These are phyloP conservation scores for Mycena metata DNA, from an alignment of 768 basidiomycete species.

Conservation along the genomic window DNA sequence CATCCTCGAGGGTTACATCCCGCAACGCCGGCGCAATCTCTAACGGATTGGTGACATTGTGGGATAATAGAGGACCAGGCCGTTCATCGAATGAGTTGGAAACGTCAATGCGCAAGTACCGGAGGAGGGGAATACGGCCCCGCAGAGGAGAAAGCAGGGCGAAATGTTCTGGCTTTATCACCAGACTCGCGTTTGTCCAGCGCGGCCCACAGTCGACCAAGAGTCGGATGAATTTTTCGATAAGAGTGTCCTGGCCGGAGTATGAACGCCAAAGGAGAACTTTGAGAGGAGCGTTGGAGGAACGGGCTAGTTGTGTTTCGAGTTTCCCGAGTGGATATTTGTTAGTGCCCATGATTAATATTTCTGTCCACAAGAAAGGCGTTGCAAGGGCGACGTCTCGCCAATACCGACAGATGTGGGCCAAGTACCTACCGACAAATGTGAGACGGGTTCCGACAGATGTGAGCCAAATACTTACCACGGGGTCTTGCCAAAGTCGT, in stretches of 20 bases:
- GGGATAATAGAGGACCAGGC: not conserved
- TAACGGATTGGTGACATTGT: slow-evolving; percentile 1
- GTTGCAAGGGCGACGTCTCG: slow-evolving; percentile 5
- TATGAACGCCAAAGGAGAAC: not conserved
- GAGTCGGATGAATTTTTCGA: not conserved
- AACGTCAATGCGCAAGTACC: slow-evolving; percentile 16
- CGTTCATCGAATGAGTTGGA: not conserved
- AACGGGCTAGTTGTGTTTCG: slow-evolving; percentile 14
- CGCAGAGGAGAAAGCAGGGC: not conserved
- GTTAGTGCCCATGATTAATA: not conserved
- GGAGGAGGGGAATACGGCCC: slow-evolving; percentile 10
- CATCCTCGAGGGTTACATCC: slow-evolving; percentile 18
- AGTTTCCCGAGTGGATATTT: slow-evolving; percentile 3
- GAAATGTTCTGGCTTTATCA: not conserved
- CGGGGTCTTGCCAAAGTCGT: slow-evolving; percentile 12
- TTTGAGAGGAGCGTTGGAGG: slow-evolving; percentile 12
- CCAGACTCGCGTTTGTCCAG: slow-evolving; percentile 14
- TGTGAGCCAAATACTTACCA: too few relatives aligned
- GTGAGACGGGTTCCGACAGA: too few relatives aligned
- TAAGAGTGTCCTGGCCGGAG: not conserved
- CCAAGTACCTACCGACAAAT: too few relatives aligned
- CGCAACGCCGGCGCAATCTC: slow-evolving; percentile 27
- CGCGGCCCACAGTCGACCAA: slow-evolving; percentile 5
- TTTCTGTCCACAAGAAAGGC: slow-evolving; percentile 15
- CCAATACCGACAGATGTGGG: slow-evolving; percentile 28